Evolutionary conservation across 2,329 filamentous ascomycete species (phyloP).

Genomic region (Saccharata proteae): DNA sequence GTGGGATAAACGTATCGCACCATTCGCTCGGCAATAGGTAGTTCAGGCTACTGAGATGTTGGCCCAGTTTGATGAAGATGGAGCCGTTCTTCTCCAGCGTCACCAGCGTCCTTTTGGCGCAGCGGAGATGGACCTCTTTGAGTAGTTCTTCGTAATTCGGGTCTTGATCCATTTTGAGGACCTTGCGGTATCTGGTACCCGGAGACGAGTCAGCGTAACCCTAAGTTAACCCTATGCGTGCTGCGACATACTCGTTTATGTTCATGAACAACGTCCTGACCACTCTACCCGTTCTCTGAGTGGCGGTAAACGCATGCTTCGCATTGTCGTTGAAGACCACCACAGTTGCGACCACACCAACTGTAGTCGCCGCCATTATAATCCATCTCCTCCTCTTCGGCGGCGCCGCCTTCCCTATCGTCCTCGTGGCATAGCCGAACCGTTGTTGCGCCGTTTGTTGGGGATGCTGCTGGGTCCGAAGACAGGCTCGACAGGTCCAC

Average conservation of each 20-base stretch:
- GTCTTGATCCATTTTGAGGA: conserved; percentile 55
- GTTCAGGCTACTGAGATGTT: conserved; percentile 92
- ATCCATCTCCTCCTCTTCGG: conserved; percentile 16
- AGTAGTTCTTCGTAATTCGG: conserved; percentile 57
- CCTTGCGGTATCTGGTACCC: conserved; percentile 66
- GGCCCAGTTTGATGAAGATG: conserved; percentile 95
- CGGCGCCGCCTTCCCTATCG: conserved; percentile 9
- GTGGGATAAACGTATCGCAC: conserved; percentile 88
- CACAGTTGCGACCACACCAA: conserved; percentile 27
- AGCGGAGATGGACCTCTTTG: conserved; percentile 80
- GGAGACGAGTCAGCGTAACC: conserved; percentile 10
- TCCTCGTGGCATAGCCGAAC: conserved; percentile 13
- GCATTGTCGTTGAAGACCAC: conserved; percentile 52
- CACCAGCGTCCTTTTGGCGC: conserved; percentile 72
- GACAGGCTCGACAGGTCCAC: conserved; percentile 25
- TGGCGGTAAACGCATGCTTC: conserved; percentile 62
- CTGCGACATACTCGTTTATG: conserved; percentile 68
- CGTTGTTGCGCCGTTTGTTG: conserved; percentile 12
- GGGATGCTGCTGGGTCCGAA: conserved; percentile 14
- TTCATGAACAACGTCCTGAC: conserved; percentile 61
- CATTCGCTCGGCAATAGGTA: conserved; percentile 85
- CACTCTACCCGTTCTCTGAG: conserved; percentile 68
- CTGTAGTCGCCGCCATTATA: conserved; percentile 15
- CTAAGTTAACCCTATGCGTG: neutral
- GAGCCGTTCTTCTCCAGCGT: conserved; percentile 94